These are phyloP conservation scores for Tinospora cordifolia DNA, from an alignment of 164 flowering plant species.

Conservation along the genomic window DNA sequence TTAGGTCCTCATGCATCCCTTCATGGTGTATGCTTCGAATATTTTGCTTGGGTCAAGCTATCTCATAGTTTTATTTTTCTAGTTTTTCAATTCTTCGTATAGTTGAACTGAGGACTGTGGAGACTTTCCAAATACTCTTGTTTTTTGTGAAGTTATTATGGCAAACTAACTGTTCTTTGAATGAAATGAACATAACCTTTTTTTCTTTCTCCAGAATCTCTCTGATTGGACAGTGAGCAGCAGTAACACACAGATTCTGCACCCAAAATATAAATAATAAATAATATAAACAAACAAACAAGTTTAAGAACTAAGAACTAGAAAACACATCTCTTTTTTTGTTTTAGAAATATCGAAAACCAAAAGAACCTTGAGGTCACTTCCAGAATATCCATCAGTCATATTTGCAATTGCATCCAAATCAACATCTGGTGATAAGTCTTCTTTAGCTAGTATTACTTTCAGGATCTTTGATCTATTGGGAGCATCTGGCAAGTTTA, in stretches of 20 bases:
- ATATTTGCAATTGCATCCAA: constrained; percentile 70
- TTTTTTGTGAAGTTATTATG: background rate
- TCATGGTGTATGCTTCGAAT: background rate
- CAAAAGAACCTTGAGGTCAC: constrained; percentile 74
- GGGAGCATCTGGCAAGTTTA: constrained; percentile 80
- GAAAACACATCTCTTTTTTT: background rate
- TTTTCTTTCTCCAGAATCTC: constrained; percentile 86
- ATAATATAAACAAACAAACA: too few species aligned
- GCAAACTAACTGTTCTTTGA: background rate
- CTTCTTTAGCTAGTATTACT: constrained; percentile 85
- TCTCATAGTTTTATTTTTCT: background rate
- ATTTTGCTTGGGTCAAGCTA: too few species aligned
- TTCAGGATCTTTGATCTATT: constrained; percentile 80
- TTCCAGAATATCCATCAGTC: constrained; percentile 94
- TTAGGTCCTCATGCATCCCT: background rate
- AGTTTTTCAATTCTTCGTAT: background rate
- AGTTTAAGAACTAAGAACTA: too few species aligned
- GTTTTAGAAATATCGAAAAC: background rate
- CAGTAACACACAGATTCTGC: constrained; percentile 93
- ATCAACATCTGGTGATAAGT: constrained; percentile 67
- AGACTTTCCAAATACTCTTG: background rate
- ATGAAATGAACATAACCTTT: constrained; percentile 39
- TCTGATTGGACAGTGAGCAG: constrained; percentile 87
- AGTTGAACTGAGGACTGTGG: background rate
- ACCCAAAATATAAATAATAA: constrained; percentile 10